A percentile compares a stretch with the other conserved stretches of the same genome.
These are phyloP conservation scores for Diaporthe amygdali DNA, from an alignment of 2,329 filamentous ascomycete genomes.

Conservation along the genomic window DNA sequence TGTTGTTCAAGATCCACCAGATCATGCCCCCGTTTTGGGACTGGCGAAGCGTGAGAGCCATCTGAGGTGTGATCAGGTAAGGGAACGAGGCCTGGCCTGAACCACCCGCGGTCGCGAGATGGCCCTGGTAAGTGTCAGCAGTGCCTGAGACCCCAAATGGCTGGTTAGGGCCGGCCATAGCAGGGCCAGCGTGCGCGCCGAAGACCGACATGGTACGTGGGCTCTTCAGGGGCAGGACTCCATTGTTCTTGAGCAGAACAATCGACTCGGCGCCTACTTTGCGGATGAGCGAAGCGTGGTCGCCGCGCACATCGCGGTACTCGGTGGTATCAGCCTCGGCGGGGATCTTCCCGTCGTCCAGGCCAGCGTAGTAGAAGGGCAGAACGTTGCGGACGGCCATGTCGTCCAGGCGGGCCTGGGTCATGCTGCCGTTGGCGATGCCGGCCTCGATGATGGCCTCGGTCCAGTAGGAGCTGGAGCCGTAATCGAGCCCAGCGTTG, in stretches of 20 bases:
- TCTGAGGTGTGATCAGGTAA: constrained; percentile 58
- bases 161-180: constrained; percentile 52
- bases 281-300: constrained; percentile 60
- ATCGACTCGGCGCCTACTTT: constrained; percentile 61
- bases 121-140: constrained; percentile 23
- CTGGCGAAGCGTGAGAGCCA: constrained; percentile 53
- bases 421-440: constrained; percentile 64
- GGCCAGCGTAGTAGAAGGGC: constrained; percentile 60
- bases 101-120: constrained; percentile 59
- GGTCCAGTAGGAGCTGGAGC: constrained; percentile 58
- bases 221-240: constrained; percentile 62
- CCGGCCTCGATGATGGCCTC: constrained; percentile 61
- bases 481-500: constrained; percentile 73
- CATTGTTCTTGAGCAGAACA: constrained; percentile 67
- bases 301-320: constrained; percentile 49
- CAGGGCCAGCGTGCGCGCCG: constrained; percentile 64
- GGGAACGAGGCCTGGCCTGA: constrained; percentile 55
- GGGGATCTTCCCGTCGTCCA: constrained; percentile 53
- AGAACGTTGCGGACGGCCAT: constrained; percentile 55
- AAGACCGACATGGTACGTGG: constrained; percentile 47
- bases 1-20: constrained; percentile 52
- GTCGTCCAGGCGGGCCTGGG: constrained; percentile 60
- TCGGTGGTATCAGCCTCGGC: constrained; percentile 58
- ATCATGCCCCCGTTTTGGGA: constrained; percentile 42
- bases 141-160: constrained; percentile 19